Percentiles rank a stretch among this genome's conserved stretches.
Conservation (phyloP, 805 yeast genomes). For the Cyberlindnera maclurae region DNA sequence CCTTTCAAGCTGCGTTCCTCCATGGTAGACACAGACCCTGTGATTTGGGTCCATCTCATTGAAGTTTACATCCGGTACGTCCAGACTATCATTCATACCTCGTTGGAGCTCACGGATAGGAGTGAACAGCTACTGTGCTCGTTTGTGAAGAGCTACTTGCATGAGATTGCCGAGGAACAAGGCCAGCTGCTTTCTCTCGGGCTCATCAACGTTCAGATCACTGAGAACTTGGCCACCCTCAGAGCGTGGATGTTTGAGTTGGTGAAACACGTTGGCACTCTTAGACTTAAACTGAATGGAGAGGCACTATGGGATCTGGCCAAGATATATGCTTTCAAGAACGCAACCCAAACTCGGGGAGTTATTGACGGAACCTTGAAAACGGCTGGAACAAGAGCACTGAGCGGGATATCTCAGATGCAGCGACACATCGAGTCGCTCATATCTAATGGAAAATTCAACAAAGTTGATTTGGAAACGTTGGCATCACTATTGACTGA, state of each 20-base stretch:
- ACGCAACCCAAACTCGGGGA: slow-evolving; percentile 39
- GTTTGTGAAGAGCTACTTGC: slow-evolving; percentile 50
- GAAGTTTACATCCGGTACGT: slow-evolving; percentile 56
- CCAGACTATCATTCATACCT: slow-evolving; percentile 28
- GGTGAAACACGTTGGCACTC: slow-evolving; percentile 46
- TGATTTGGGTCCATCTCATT: slow-evolving; percentile 69
- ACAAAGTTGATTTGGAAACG: slow-evolving; percentile 13
- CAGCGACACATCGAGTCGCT: slow-evolving; percentile 46
- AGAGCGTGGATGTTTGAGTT: slow-evolving; percentile 37
- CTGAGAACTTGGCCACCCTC: slow-evolving; percentile 41
- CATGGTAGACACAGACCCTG: slow-evolving; percentile 77
- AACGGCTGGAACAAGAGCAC: slow-evolving; percentile 24
- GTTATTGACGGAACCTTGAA: slow-evolving; percentile 44
- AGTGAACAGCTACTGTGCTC: slow-evolving; percentile 51
- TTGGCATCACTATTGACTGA: slow-evolving; percentile 9
- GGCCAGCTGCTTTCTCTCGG: slow-evolving; percentile 62
- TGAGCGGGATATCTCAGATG: slow-evolving; percentile 31
- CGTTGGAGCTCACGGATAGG: slow-evolving; percentile 37
- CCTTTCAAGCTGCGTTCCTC: slow-evolving; percentile 70
- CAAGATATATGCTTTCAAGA: slow-evolving; percentile 41
- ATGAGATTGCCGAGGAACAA: slow-evolving; percentile 56
- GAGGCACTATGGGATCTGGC: slow-evolving; percentile 61
- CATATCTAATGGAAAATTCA: slow-evolving; percentile 27
- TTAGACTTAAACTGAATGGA: slow-evolving; percentile 51
- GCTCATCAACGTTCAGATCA: slow-evolving; percentile 62